Conservation (phyloP, 23 red algal genomes). For the Chondrus crispus region DNA sequence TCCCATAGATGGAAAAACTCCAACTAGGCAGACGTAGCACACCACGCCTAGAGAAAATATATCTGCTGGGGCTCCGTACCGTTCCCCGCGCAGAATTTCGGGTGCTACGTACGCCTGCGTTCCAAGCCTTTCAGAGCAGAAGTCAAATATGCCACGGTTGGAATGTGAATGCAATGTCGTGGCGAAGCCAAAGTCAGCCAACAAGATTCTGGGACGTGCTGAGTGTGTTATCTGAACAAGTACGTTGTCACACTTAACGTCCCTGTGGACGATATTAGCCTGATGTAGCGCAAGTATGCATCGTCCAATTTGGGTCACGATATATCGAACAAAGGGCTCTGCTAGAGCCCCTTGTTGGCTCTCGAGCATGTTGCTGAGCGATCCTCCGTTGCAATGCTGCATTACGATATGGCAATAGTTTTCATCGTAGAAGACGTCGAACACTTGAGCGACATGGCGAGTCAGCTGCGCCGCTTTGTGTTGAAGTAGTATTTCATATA, state of each 20-base stretch:
- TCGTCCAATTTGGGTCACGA: conserved; percentile 23
- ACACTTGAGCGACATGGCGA: conserved; percentile 1
- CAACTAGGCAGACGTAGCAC: conserved; percentile 38
- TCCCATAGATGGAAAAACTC: conserved; percentile 1
- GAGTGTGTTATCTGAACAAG: not conserved
- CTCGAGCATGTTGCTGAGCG: conserved; percentile 10
- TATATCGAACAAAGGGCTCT: conserved; percentile 26
- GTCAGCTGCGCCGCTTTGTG: conserved; percentile 38
- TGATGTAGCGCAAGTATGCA: conserved; percentile 30
- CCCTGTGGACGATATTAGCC: conserved; percentile 29
- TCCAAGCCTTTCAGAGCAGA: conserved; percentile 7
- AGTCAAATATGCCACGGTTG: not conserved
- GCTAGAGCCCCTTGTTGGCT: conserved; percentile 12
- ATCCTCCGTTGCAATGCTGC: conserved; percentile 46
- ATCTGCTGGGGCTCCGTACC: conserved; percentile 41
- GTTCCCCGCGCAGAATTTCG: conserved; percentile 25
- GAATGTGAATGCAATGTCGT: conserved; percentile 21
- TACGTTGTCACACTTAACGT: conserved; percentile 52
- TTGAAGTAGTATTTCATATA: conserved; percentile 44
- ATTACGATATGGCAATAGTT: conserved; percentile 44
- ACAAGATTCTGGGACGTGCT: not conserved
- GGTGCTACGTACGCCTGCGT: conserved; percentile 41
- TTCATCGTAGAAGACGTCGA: conserved; percentile 35
- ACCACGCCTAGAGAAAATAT: conserved; percentile 38
- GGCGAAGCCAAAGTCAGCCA: conserved; percentile 42